Evolutionary conservation across 257 asterid species (phyloP).

Genomic region (Cruciata laevipes): DNA sequence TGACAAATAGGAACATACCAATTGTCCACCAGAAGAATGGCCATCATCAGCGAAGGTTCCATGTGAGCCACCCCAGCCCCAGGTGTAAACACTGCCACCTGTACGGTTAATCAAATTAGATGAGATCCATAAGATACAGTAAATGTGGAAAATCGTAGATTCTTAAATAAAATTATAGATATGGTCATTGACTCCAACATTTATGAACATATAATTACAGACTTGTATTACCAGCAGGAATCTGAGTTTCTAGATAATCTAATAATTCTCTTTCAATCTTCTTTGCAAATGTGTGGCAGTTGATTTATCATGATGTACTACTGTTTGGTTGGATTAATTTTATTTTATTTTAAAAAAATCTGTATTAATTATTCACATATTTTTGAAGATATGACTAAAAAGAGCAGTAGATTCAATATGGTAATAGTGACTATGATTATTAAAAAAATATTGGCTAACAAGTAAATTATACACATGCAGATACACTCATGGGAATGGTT

Average conservation of each 20-base stretch:
- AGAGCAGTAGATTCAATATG: no score
- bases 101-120: conserved; percentile 11
- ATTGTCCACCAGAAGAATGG: conserved; percentile 93
- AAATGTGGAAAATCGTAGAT: background rate
- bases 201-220: background rate
- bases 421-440: no score
- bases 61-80: conserved; percentile 99
- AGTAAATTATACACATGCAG: no score
- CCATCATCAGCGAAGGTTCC: conserved; percentile 88
- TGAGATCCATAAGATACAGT: background rate
- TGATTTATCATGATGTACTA: no score
- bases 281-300: background rate
- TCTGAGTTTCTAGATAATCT: background rate
- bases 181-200: background rate
- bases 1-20: conserved; percentile 43
- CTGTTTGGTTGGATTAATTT: no score
- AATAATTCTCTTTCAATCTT: background rate
- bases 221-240: background rate
- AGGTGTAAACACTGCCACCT: conserved; percentile 77
- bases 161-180: no score
- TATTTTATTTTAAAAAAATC: no score
- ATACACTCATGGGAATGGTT: no score
- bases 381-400: background rate
- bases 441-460: no score
- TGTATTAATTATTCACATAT: no score